Evolutionary conservation across 805 yeast species (phyloP), one percentile per base, ranked within the genome.

Genomic region (Lipomyces chichibuensis): DNA sequence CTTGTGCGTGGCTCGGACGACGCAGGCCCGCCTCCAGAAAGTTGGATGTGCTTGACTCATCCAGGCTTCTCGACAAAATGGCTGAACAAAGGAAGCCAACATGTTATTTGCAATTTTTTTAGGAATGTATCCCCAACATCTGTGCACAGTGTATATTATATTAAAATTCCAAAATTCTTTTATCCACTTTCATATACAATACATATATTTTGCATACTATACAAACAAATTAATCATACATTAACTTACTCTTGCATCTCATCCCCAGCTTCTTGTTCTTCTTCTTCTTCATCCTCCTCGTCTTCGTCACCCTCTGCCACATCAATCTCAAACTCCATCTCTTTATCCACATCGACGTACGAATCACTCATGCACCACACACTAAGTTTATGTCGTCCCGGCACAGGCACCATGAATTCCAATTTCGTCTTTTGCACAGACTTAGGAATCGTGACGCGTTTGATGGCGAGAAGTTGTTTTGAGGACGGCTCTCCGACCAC

Each of bases 331-430:
- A 89, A 80, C 11, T 81, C 76, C 29, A 88, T 83, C 78, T 94
- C 97, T 76, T 90, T 91, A 75, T 94, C 99, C 1, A 92, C 96
- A 75, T 93, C 98, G n/a, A 91, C 74, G 73, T 93, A 94, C 0
- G 96, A 88, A 74, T 93, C 98, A 78, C 97, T 90, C 75, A 93
- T 85, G 74, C 94, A 87, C 96, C 96, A 93, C 0, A 92, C 79
- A 0, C 87, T 84, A 32, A 93, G 77, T 20, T 82, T 75, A 64
- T 88, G 90, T 4, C 80, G 75, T 0, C 97, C 97, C 2, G 84
- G 76, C 2, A 78, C 81, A 0, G 91, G 87, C 9, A 91, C 73
- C 0, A 85, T 79, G 67, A 90, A 85, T 33, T 83, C 84, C 56
- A 94, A 69, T 6, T 79, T 80, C 17, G 88, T 81, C 2, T 77